Evolutionary conservation across 441 rosid species (phyloP).

Genomic region (Breynia disticha): DNA sequence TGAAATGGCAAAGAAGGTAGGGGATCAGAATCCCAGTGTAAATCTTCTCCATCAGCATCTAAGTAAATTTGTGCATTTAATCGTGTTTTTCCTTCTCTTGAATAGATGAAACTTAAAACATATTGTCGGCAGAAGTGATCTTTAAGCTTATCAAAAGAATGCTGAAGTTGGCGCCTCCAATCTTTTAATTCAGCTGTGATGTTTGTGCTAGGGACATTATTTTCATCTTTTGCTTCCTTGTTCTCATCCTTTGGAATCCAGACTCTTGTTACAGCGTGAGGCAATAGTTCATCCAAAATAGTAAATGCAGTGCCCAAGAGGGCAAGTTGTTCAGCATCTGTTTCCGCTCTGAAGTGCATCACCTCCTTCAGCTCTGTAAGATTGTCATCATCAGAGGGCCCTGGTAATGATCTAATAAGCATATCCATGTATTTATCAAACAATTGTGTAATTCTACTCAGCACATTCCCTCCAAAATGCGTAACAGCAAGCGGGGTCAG

Average conservation of each 20-base stretch:
- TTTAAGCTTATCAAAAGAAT: slow-evolving; percentile 79
- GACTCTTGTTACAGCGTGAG: slow-evolving; percentile 41
- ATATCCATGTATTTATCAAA: slow-evolving; percentile 77
- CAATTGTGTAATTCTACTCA: slow-evolving; percentile 60
- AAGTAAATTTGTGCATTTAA: slow-evolving; percentile 72
- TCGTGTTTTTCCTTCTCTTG: slow-evolving; percentile 81
- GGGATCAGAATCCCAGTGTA: slow-evolving; percentile 37
- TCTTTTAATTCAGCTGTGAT: slow-evolving; percentile 64
- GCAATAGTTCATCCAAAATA: slow-evolving; percentile 73
- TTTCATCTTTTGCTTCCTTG: slow-evolving; percentile 37
- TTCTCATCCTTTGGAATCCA: slow-evolving; percentile 55
- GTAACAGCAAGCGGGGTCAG: slow-evolving; percentile 56
- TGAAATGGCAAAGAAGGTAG: slow-evolving; percentile 96
- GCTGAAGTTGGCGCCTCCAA: slow-evolving; percentile 83
- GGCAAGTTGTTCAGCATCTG: slow-evolving; percentile 85
- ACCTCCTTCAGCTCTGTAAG: slow-evolving; percentile 70
- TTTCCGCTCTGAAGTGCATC: slow-evolving; percentile 71
- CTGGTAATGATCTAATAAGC: slow-evolving; percentile 68
- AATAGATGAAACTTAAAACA: slow-evolving; percentile 88
- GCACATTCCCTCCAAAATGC: slow-evolving; percentile 77
- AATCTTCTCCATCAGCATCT: slow-evolving; percentile 55
- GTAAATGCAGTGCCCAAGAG: slow-evolving; percentile 92
- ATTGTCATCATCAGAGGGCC: slow-evolving; percentile 83
- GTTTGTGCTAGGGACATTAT: slow-evolving; percentile 27
- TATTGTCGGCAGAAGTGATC: slow-evolving; percentile 93